phyloP scores from a whole-genome alignment of 176 grass and related monocot genomes.

The Avena eriantha region DNA sequence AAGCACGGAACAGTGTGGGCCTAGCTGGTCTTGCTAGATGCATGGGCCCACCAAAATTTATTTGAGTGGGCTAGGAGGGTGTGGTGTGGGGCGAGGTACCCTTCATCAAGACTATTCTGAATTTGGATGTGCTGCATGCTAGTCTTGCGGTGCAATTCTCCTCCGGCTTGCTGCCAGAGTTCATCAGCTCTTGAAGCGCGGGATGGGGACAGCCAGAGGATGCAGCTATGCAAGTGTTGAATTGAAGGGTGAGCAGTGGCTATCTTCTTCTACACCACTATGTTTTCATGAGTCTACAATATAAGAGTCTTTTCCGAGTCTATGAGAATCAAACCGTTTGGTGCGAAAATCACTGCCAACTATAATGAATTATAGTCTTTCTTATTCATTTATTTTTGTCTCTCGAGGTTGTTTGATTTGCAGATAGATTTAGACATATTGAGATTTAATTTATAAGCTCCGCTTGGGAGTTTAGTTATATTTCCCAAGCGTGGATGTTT shows the following conservation, averaged over 20 bases:
- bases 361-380: not conserved
- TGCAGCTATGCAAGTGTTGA: not conserved
- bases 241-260: not conserved
- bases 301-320: not conserved
- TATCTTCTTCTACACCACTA: not conserved
- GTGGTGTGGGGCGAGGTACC: not conserved
- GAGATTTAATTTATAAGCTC: no score
- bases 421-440: no score
- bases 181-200: not conserved
- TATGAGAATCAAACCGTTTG: not conserved
- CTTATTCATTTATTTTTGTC: not conserved
- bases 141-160: conserved; percentile 4
- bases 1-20: conserved; percentile 11
- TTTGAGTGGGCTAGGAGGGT: conserved; percentile 36
- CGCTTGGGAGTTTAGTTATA: no score
- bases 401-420: not conserved
- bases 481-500: no score
- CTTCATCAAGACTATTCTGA: conserved; percentile 35
- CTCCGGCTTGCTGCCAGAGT: not conserved
- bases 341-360: no score
- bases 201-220: not conserved
- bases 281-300: not conserved
- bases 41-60: conserved; percentile 10
- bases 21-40: conserved; percentile 8
- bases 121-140: not conserved